Percentiles rank a stretch among this genome's conserved stretches.
These are phyloP conservation scores for Rhynchospora breviuscula DNA, from an alignment of 176 grass and related monocot species.

Conservation along the genomic window DNA sequence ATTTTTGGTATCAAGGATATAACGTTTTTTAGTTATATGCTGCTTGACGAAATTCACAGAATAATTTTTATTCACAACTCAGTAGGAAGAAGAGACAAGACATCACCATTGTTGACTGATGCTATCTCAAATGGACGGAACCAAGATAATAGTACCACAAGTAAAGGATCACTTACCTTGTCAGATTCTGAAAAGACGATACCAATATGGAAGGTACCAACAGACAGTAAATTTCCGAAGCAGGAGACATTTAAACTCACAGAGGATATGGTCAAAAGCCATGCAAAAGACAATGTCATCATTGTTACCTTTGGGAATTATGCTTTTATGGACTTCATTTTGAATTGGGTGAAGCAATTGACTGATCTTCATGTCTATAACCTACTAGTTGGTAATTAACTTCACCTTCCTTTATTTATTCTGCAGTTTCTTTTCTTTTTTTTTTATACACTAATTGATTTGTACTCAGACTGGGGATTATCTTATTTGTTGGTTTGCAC, in stretches of 20 bases:
- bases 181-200: constrained; percentile 31
- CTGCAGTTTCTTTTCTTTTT: neutral
- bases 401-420: neutral
- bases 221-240: constrained; percentile 42
- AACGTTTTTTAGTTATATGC: neutral
- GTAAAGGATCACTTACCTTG: neutral
- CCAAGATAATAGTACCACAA: neutral
- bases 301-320: constrained; percentile 86
- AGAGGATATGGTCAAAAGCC: constrained; percentile 52
- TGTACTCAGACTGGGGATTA: neutral
- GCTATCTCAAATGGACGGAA: neutral
- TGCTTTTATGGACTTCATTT: constrained; percentile 87
- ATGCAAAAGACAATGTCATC: constrained; percentile 55
- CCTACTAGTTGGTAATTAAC: constrained; percentile 63
- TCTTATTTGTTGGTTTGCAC: neutral
- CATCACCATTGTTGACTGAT: neutral
- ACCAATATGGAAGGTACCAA: constrained; percentile 61
- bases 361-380: constrained; percentile 63
- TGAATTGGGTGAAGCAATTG: constrained; percentile 81
- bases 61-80: neutral
- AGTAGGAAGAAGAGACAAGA: constrained; percentile 1
- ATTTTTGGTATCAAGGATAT: too few relatives aligned
- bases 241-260: constrained; percentile 57
- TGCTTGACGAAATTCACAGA: neutral
- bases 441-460: neutral